Base-by-base conservation (phyloP, 2,329 filamentous ascomycete genomes). In the Polytolypa hystricis region DNA sequence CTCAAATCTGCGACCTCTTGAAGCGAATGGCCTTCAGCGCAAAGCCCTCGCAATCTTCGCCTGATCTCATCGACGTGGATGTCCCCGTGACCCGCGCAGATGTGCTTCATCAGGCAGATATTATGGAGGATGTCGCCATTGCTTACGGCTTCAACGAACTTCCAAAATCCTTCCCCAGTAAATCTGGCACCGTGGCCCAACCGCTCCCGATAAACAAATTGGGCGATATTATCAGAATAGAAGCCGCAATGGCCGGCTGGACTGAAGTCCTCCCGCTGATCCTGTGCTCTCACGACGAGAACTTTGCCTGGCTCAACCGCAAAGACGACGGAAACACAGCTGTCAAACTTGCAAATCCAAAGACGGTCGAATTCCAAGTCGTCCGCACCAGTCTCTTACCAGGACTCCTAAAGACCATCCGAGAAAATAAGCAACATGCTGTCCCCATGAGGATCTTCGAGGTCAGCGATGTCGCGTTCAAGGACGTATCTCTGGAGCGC, bases 41-140 rank as follows among this genome's bases (percentile, higher is more conserved):
- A 19, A 74, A 72, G 40, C 87, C 85, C 3, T 91, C 85, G 0
- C 64, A 70, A 37, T 72, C 74, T 43, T 71, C 81, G 42, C 61
- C 73, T 37, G 79, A 84, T 54, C 65, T 91, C 33, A 69, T 93
- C 42, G 81, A 93, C 52, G 79, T 96, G 18, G 73, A 79, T 23
- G 75, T 96, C 16, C 91, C 91, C 6, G 77, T 87, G 20, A 96
- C 87, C 31, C 77, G 91, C 44, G 89, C 91, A 32, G 91, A 98
- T 59, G 81, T 98, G 28, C 77, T 98, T 20, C 91, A 98, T 61
- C 83, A 95, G 56, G 93, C 86, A 51, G 91, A 98, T 57, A 84
- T 98, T 48, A 98, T 98, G 89, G 91, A 98, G 65, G 93, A 98
- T 56, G 79, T 93, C 14, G 91, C 86, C 27, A 91, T 98, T 46